Evolutionary conservation across 495 filamentous ascomycete species (phyloP).

Genomic region (Penicilliopsis zonata): DNA sequence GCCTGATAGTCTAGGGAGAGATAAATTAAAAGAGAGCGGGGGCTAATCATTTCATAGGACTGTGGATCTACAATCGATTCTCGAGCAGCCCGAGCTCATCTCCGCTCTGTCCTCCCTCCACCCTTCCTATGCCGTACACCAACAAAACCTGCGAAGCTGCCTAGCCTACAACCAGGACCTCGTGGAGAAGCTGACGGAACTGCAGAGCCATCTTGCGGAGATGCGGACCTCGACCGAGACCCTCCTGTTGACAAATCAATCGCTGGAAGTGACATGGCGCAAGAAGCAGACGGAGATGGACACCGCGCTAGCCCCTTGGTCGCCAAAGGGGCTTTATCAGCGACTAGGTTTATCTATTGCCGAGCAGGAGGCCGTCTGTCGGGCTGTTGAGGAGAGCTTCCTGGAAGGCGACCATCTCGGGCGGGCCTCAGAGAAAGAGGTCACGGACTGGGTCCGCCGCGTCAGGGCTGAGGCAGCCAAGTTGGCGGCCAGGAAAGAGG

Average conservation of each 20-base stretch:
- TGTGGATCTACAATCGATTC: slow-evolving; percentile 52
- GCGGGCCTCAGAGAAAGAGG: slow-evolving; percentile 61
- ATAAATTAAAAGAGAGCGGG: slow-evolving; percentile 24
- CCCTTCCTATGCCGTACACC: slow-evolving; percentile 39
- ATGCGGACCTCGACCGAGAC: slow-evolving; percentile 60
- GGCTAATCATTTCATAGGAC: slow-evolving; percentile 15
- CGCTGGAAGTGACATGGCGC: slow-evolving; percentile 83
- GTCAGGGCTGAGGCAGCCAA: slow-evolving; percentile 65
- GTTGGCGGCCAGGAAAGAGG: slow-evolving; percentile 63
- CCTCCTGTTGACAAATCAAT: slow-evolving; percentile 69
- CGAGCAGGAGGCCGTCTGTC: slow-evolving; percentile 75
- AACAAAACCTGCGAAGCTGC: slow-evolving; percentile 44
- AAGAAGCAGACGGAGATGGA: slow-evolving; percentile 85
- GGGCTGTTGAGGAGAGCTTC: slow-evolving; percentile 81
- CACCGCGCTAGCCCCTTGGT: slow-evolving; percentile 67
- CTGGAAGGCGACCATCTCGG: slow-evolving; percentile 48
- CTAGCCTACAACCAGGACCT: slow-evolving; percentile 52
- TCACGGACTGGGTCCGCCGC: slow-evolving; percentile 68
- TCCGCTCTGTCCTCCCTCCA: slow-evolving; percentile 52
- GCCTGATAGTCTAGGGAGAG: too few relatives aligned
- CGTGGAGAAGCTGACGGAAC: slow-evolving; percentile 52
- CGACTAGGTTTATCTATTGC: slow-evolving; percentile 57
- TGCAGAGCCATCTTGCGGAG: slow-evolving; percentile 45
- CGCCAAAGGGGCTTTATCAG: slow-evolving; percentile 72
- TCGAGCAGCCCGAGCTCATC: slow-evolving; percentile 46